Percentiles rank a stretch among this genome's conserved stretches.
Evolutionary conservation across 805 yeast species (phyloP).

Genomic region (Candida ascalaphidarum): DNA sequence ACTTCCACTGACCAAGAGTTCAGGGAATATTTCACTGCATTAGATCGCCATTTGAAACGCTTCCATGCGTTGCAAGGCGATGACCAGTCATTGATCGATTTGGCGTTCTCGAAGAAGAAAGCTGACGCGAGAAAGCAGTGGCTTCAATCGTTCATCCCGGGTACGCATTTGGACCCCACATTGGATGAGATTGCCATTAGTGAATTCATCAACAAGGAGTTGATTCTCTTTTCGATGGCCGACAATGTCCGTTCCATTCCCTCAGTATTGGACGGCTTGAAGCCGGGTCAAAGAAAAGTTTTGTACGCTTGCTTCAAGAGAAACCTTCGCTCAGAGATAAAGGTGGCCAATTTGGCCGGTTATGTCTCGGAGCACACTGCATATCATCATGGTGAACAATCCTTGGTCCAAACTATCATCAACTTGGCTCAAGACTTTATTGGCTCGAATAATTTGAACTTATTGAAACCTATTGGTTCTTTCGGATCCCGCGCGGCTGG

Average conservation of each 20-base stretch:
- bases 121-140: conserved; percentile 98
- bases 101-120: conserved; percentile 89
- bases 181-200: conserved; percentile 74
- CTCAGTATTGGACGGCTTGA: conserved; percentile 86
- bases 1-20: conserved; percentile 80
- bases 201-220: conserved; percentile 90
- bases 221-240: conserved; percentile 92
- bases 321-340: conserved; percentile 68
- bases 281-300: conserved; percentile 95
- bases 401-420: conserved; percentile 82
- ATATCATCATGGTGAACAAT: conserved; percentile 91
- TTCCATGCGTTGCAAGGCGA: conserved; percentile 76
- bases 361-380: conserved; percentile 83
- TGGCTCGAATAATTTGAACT: conserved; percentile 83
- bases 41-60: conserved; percentile 78
- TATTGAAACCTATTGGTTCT: conserved; percentile 85
- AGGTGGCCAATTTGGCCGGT: conserved; percentile 87
- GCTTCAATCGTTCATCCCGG: conserved; percentile 86
- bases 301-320: conserved; percentile 80
- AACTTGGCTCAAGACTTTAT: conserved; percentile 93
- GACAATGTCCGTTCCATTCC: conserved; percentile 96
- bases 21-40: conserved; percentile 77
- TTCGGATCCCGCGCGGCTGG: conserved; percentile 96
- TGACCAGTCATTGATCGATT: conserved; percentile 72
- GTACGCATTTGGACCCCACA: conserved; percentile 81